Base-by-base conservation (phyloP, 192 early-diverging fungal genomes). In the Coemansia sp. region DNA sequence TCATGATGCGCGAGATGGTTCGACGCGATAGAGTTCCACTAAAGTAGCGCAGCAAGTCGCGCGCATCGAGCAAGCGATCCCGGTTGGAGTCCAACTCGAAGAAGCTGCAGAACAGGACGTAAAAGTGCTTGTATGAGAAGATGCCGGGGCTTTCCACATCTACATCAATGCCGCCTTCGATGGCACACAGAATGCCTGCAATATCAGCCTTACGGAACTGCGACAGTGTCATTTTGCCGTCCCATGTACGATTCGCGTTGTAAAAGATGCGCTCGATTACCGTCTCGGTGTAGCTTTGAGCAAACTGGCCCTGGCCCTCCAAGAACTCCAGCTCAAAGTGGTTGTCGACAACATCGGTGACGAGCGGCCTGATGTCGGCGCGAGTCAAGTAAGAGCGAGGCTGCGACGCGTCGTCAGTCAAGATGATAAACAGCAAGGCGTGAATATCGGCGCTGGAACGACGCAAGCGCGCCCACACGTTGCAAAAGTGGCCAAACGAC, bases 51-150 rank as follows among this genome's bases (percentile, higher is more conserved):
- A 86, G 43, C 62, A 98, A 79, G 62, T 93, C 91, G 33, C 85
- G 72, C 40, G 88, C 85, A 49, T 89, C 86, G 52, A 97, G 86
- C 40, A 93, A 76, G 66, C 94, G 86, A 73, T 97, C 93, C 65
- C 95, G 95, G 75, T 97, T 94, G 27, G 87, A 78, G 83, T 98
- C 97, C 57, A 97, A 85, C 71, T 93, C 93, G 92, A 93, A 98
- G 78, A 98, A 98, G 77, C 94, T 96, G 87, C 95, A 97, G 74
- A 97, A 98, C 3, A 98, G 88, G 24, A 98, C 97, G 75, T 98
- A 98, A 72, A 97, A 98, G 73, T 98, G 97, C 78, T 96, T 95
- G 85, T 98, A 98, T 7, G 95, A 97, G 70, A 98, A 97, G 46
- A 91, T 87, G 78, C 94, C 91, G 20, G 93, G 91, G 8, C 87